These are phyloP conservation scores for Pholiota microspora DNA, from an alignment of 768 basidiomycete species.

Conservation along the genomic window DNA sequence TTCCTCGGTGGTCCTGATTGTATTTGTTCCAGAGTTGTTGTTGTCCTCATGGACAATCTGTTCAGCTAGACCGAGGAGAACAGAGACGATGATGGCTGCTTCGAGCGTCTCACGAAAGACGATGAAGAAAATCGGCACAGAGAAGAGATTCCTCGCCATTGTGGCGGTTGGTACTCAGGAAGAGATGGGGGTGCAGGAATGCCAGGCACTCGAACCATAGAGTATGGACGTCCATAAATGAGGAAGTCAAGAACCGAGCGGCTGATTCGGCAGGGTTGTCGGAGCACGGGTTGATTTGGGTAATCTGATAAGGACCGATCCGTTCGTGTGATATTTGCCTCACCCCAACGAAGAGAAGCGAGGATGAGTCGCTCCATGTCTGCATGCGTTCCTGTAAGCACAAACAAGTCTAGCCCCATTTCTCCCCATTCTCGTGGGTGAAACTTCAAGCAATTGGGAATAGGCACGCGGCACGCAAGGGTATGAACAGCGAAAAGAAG, in stretches of 20 bases:
- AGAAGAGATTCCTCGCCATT: conserved; percentile 80
- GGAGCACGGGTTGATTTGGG: conserved; percentile 5
- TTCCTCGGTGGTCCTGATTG: conserved; percentile 2
- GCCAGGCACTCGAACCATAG: neutral
- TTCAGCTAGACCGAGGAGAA: conserved; percentile 88
- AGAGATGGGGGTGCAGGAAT: conserved; percentile 12
- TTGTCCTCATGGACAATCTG: conserved; percentile 59
- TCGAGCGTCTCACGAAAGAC: conserved; percentile 94
- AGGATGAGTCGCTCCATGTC: neutral
- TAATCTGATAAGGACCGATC: conserved; percentile 14
- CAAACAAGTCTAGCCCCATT: neutral
- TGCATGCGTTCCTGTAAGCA: neutral
- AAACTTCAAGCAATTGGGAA: neutral
- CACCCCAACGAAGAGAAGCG: neutral
- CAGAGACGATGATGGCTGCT: conserved; percentile 88
- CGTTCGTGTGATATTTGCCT: conserved; percentile 22
- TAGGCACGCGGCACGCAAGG: neutral
- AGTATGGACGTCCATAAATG: conserved; percentile 15
- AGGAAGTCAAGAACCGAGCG: conserved; percentile 9
- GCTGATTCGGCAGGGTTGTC: conserved; percentile 11
- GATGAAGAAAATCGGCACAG: conserved; percentile 94
- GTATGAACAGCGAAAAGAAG: too few relatives aligned
- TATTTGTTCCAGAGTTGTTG: conserved; percentile 13
- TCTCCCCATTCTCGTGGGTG: neutral
- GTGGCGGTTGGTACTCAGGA: conserved; percentile 9